A percentile compares a stretch with the other conserved stretches of the same genome.
Conservation (phyloP, 495 filamentous ascomycete genomes). For the Hamigera avellanea region DNA sequence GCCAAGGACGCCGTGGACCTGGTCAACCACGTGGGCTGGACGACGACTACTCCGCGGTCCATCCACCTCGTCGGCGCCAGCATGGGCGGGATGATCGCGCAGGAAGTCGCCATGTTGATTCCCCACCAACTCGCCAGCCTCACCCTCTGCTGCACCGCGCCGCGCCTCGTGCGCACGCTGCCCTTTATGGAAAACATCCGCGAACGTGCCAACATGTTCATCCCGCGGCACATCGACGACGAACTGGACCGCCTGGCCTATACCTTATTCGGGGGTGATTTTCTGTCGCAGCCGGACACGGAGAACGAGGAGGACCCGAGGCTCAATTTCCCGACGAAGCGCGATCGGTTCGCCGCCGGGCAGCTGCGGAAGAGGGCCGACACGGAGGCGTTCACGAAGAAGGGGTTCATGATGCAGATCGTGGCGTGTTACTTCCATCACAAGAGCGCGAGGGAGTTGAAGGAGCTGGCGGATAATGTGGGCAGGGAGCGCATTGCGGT, state of each 20-base stretch:
- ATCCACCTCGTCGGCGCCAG: slow-evolving; percentile 65
- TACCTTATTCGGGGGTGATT: slow-evolving; percentile 48
- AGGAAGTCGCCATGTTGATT: slow-evolving; percentile 57
- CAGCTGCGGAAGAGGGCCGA: slow-evolving; percentile 57
- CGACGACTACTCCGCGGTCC: slow-evolving; percentile 46
- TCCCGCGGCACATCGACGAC: slow-evolving; percentile 54
- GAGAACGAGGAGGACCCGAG: slow-evolving; percentile 27
- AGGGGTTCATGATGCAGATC: slow-evolving; percentile 64
- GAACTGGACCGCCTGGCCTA: slow-evolving; percentile 41
- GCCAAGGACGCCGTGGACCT: slow-evolving; percentile 51
- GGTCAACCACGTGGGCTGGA: slow-evolving; percentile 46
- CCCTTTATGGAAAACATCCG: slow-evolving; percentile 53
- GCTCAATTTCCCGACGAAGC: slow-evolving; percentile 56
- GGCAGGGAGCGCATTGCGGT: slow-evolving; percentile 63
- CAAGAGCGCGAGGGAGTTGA: slow-evolving; percentile 53
- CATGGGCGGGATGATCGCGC: slow-evolving; percentile 82
- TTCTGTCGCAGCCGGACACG: slow-evolving; percentile 50
- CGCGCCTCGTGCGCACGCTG: slow-evolving; percentile 52
- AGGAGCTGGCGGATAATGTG: slow-evolving; percentile 48
- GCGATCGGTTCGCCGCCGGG: slow-evolving; percentile 66
- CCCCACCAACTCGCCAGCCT: slow-evolving; percentile 53
- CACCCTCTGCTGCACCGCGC: slow-evolving; percentile 56
- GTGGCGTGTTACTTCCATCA: slow-evolving; percentile 72
- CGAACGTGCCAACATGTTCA: slow-evolving; percentile 48
- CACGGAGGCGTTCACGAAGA: slow-evolving; percentile 39